These are phyloP conservation scores for Scolecobasidium constrictum DNA, from an alignment of 2,329 filamentous ascomycete species.

Conservation along the genomic window DNA sequence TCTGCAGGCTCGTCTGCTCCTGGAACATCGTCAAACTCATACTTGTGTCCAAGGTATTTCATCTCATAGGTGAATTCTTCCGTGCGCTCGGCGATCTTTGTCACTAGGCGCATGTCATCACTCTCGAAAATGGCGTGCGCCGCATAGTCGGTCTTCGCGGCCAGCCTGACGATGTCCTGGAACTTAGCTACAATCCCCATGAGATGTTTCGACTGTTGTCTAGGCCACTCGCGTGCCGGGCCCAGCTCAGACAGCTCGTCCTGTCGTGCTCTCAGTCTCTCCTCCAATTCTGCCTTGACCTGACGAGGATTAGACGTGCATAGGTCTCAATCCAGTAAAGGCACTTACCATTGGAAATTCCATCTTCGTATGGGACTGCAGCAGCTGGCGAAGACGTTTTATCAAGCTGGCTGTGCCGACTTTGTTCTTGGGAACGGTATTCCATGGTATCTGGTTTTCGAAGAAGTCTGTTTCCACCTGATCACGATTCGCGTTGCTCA, in stretches of 20 bases:
- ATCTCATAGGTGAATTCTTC: too few species aligned
- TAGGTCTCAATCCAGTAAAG: not conserved
- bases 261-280: constrained; percentile 19
- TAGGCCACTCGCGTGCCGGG: constrained; percentile 20
- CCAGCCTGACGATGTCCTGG: constrained; percentile 23
- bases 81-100: too few species aligned
- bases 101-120: too few species aligned
- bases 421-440: not conserved
- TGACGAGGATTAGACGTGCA: constrained; percentile 15
- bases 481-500: constrained; percentile 18
- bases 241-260: constrained; percentile 23
- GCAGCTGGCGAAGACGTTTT: constrained; percentile 22
- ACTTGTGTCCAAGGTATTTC: too few species aligned
- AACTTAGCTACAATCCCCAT: constrained; percentile 28
- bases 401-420: constrained; percentile 16
- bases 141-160: constrained; percentile 25
- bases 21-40: too few species aligned
- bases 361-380: constrained; percentile 28
- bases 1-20: too few species aligned
- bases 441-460: constrained; percentile 12
- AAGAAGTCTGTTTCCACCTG: constrained; percentile 26
- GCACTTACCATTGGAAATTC: constrained; percentile 35
- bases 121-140: too few species aligned
- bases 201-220: constrained; percentile 26
- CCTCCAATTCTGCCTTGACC: constrained; percentile 26